Evolutionary conservation across 345 rosid species (phyloP).

Genomic region (Rhodamnia argentea): DNA sequence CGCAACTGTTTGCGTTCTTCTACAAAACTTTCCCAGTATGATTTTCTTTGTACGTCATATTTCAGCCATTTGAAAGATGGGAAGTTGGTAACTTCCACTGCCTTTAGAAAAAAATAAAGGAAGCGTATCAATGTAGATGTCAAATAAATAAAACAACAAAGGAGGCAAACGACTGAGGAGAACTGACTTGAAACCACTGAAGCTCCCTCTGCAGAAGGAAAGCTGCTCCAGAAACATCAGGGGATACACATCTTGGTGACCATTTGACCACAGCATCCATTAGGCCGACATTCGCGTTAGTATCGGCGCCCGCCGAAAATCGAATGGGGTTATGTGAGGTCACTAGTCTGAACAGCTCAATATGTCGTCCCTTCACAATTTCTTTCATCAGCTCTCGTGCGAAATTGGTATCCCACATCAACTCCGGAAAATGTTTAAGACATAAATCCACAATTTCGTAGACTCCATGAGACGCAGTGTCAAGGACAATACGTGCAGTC

Average conservation of each 20-base stretch:
- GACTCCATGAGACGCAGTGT: background rate
- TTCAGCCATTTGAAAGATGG: background rate
- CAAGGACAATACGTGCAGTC: background rate
- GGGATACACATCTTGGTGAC: background rate
- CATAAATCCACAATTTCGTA: background rate
- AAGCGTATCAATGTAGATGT: background rate
- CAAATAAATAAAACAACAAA: background rate
- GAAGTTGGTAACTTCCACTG: accelerated
- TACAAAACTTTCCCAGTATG: background rate
- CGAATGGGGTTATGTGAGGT: accelerated
- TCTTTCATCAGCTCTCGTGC: accelerated
- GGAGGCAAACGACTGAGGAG: background rate
- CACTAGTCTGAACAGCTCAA: background rate
- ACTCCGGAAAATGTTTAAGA: background rate
- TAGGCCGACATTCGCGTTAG: accelerated
- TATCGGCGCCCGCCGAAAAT: accelerated
- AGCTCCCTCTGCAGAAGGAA: background rate
- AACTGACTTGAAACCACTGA: background rate
- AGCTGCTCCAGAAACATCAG: background rate
- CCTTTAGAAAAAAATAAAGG: background rate
- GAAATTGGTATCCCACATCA: background rate
- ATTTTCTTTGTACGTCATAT: accelerated
- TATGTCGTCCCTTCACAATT: background rate
- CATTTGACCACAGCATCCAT: background rate
- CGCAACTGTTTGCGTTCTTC: background rate